Evolutionary conservation across 1,284 basidiomycete species (phyloP).

Genomic region (Mycosarcoma maydis): DNA sequence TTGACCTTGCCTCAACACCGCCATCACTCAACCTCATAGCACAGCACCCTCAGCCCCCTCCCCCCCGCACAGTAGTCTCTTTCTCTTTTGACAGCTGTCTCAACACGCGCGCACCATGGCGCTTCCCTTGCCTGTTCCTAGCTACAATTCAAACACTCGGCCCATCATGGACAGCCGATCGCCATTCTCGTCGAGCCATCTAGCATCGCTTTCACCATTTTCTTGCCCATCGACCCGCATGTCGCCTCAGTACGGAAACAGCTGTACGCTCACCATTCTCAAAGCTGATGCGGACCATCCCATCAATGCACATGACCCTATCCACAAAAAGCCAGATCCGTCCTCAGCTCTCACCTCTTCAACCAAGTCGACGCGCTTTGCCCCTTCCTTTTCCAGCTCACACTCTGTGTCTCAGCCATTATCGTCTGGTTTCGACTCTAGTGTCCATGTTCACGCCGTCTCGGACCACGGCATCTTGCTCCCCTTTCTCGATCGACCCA

Average conservation of each 20-base stretch:
- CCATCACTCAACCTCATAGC: too few relatives aligned
- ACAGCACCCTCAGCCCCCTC: neutral
- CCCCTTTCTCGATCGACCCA: conserved; percentile 47
- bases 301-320: conserved; percentile 32
- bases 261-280: conserved; percentile 48
- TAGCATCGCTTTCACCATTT: conserved; percentile 17
- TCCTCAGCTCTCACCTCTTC: conserved; percentile 1
- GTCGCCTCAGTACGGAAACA: conserved; percentile 17
- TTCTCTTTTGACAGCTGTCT: too few relatives aligned
- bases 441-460: conserved; percentile 40
- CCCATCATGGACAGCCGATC: conserved; percentile 12
- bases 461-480: conserved; percentile 42
- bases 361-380: conserved; percentile 27
- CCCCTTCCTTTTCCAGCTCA: conserved; percentile 28
- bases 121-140: conserved; percentile 30
- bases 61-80: too few relatives aligned
- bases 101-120: conserved; percentile 20
- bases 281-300: conserved; percentile 31
- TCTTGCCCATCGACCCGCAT: conserved; percentile 11
- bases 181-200: conserved; percentile 4
- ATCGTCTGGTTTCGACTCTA: conserved; percentile 23
- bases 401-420: conserved; percentile 11
- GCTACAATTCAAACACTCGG: neutral
- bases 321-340: conserved; percentile 15
- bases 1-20: too few relatives aligned